Evolutionary conservation across 2,329 filamentous ascomycete genomes (phyloP), one percentile per base, ranked within the genome.

Genomic region (Colletotrichum sp.): DNA sequence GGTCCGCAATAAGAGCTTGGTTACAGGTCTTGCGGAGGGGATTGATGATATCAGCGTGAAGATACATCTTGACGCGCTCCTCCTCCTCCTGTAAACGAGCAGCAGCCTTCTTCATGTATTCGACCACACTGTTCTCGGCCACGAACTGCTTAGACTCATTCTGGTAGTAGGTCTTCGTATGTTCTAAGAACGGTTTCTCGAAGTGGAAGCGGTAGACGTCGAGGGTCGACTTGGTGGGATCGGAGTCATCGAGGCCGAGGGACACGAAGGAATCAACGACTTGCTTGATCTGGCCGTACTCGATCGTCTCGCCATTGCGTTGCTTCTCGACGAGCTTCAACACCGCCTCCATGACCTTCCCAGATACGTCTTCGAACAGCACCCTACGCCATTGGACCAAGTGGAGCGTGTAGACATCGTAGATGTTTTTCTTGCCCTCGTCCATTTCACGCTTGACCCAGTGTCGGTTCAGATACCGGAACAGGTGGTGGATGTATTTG

Each of bases 101-200:
- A 86, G 99, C 96, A 1, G 97, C 98, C 90, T 99, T 99, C 89
- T 99, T 99, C 97, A 99, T 99, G 87, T 99, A 99, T 83, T 99
- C 97, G 39, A 99, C 96, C 6, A 99, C 96, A 78, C 95, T 98
- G 84, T 99, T 99, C 85, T 99, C 96, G 13, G 96, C 95, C 39
- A 99, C 92, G 83, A 99, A 99, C 78, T 96, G 94, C 81, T 95
- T 95, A 25, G 97, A 99, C 84, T 99, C 98, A 62, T 94, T 93
- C 80, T 95, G 90, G 84, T 99, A 99, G 87, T 98, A 99, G 34
- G 90, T 87, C 80, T 91, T 92, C 12, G 97, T 99, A 5, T 96
- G 95, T 8, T 90, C 90, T 69, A 99, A 90, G 90, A 98, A 99
- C 1, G 98, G 97, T 81, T 91, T 92, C 87, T 99, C 96, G 82